Base-by-base conservation (phyloP, 306 rosid species). In the Adenanthera pavonina region DNA sequence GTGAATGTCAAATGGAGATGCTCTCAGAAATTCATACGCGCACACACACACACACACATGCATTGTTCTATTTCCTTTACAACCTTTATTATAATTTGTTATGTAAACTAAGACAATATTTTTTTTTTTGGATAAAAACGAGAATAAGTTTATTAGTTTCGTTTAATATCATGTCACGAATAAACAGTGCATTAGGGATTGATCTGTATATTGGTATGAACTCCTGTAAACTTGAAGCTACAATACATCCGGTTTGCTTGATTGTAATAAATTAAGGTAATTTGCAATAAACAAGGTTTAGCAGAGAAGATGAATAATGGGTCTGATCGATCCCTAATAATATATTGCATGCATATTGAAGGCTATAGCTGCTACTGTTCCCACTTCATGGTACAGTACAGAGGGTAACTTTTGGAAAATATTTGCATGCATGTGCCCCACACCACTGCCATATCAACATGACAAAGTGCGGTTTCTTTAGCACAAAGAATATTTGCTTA, bases 401-500 rank as follows among this genome's bases (percentile, higher is more conserved):
- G 16, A 66, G 8, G 36, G 52, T 3, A 8, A 2, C 36, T 69
- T 44, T 44, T 15, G 56, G 46, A 44, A 43, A 43, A 25, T 25
- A 25, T 25, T 25, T 25, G 30, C 47, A 53, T 53, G 9, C 77
- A 74, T 59, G 9, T 12, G 49, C 6, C 64, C 4, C 2, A 10
- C 19, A 33, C 30, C 48, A 25, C 30, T 25, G 30, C 30, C 30
- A 59, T 11, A 5, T 38, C 66, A 74, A 74, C 66, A 17, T 74
- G 51, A 54, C 38, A 54, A 51, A 72, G 62, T 49, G 76, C 62
- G 61, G 25, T 33, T 72, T 72, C 61, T 72, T 48, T 49, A 15
- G 43, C 16, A 17, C 46, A 69, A 33, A 49, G 78, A 74, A 54
- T 74, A 53, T 53, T 53, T 74, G 78, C 46, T 12, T 10, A 74